Evolutionary conservation across 257 asterid species (phyloP), one percentile per base, ranked within the genome.

Genomic region (Coffea eugenioides): DNA sequence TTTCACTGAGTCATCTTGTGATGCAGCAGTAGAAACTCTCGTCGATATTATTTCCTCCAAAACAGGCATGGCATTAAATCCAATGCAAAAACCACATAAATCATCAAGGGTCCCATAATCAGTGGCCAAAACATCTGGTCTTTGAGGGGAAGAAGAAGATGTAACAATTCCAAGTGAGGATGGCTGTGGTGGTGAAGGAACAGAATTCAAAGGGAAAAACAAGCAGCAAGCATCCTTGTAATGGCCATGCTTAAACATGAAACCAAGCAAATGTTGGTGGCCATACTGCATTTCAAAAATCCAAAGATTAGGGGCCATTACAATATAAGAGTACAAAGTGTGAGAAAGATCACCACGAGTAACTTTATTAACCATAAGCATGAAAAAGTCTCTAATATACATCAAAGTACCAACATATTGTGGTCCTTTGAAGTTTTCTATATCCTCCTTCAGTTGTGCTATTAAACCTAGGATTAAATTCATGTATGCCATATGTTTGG

Each of bases 161-260:
- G 93, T 79, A 69, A 81, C 93, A 76, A 68, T 86, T 75, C 94
- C 93, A 84, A 86, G 74, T 12, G 92, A 85, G 70, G 95, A 85
- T 84, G 92, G 89, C 84, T 88, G 97, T 48, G 91, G 87, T 34
- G 96, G 85, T 69, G 84, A 81, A 62, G 99, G 97, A 85, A 94
- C 88, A 64, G 97, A 85, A 80, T 88, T 81, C 82, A 87, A 87
- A 80, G 99, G 97, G 76, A 95, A 93, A 86, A 93, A 92, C 83
- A 95, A 86, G 82, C 87, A 85, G 89, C 97, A 93, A 65, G 97
- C 97, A 82, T 95, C 98, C 86, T 88, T 86, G 77, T 86, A 95
- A 77, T 92, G 92, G 49, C 97, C 99, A 86, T 95, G 98, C 90
- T 90, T 89, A 87, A 95, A 93, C 96, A 95, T 91, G 89, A 93